Percentiles rank a stretch among this genome's conserved stretches.
phyloP scores from a whole-genome alignment of 2,329 filamentous ascomycete species.

The Trichoderma sp. region DNA sequence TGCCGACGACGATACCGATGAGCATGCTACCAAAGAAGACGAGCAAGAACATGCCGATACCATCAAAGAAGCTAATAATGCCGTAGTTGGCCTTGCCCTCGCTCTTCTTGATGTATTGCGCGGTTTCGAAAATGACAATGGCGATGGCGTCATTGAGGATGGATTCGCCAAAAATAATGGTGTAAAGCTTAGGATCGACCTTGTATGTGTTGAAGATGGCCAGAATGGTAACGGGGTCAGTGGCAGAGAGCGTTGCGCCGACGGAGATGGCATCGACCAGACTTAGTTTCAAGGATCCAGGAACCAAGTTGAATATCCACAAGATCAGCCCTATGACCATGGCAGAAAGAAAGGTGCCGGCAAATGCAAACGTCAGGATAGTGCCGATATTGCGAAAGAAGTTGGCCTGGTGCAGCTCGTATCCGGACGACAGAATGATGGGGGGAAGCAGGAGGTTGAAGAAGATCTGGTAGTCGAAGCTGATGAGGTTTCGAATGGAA shows the following conservation, averaged over 20 bases:
- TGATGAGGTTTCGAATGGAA: constrained; percentile 84
- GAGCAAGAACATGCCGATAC: constrained; percentile 88
- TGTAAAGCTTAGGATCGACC: constrained; percentile 97
- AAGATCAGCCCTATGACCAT: constrained; percentile 88
- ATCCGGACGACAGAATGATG: constrained; percentile 95
- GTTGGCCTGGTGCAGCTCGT: constrained; percentile 96
- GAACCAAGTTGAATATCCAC: constrained; percentile 83
- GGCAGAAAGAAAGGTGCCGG: constrained; percentile 93
- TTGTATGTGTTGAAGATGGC: constrained; percentile 99
- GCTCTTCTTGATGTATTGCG: constrained; percentile 72
- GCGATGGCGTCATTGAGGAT: constrained; percentile 98
- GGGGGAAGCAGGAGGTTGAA: constrained; percentile 98
- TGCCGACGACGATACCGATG: constrained; percentile 83
- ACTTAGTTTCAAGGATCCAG: constrained; percentile 76
- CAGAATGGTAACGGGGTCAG: constrained; percentile 94
- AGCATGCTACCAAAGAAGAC: constrained; percentile 93
- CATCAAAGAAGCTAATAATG: constrained; percentile 81
- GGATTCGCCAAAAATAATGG: constrained; percentile 96
- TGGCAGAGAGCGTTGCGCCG: constrained; percentile 92
- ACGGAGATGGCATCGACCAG: constrained; percentile 97
- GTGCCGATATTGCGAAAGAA: constrained; percentile 98
- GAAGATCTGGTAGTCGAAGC: constrained; percentile 98
- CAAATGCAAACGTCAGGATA: constrained; percentile 96
- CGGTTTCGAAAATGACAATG: constrained; percentile 97
- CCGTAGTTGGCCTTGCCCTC: constrained; percentile 71